Evolutionary conservation across 2,329 filamentous ascomycete genomes (phyloP), one percentile per base, ranked within the genome.

Genomic region (Hypoxylon sp.): DNA sequence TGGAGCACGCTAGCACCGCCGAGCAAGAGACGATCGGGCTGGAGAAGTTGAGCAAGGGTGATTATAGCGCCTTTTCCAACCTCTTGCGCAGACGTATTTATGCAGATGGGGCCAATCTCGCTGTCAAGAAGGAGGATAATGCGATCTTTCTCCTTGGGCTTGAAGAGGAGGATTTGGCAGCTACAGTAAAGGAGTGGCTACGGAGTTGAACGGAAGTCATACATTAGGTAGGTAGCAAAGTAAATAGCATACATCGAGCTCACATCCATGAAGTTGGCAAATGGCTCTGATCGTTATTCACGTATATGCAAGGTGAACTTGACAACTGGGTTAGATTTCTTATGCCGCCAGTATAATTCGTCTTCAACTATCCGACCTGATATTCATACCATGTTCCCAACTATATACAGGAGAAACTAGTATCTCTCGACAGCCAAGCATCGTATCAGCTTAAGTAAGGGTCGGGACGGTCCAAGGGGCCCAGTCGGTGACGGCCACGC

Each of bases 1-100:
- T 88, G 1, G 80, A 78, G 2, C 75, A 73, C 5, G 61, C 75
- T 7, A 74, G 68, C 8, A 76, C 77, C 18, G 72, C 68, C 0
- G 80, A 80, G 7, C 65, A 79, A 51, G 72, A 78, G 53, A 75
- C 76, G 71, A 71, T 65, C n/a, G 82, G 78, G 2, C 72, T 77
- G 45, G 81, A 80, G 33, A 82, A 81, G 72, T 70, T 82, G 16
- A 73, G 72, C 28, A 78, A 76, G 67, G 79, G 79, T 1, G 80
- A 82, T 70, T 80, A 72, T 60, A 74, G 72, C 42, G 71, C 73
- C 2, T 76, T 76, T 49, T 64, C 70, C 0, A 69, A 75, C 24
- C 65, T 76, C 30, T 38, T 76, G 46, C 63, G 65, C 7, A 60
- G 61, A 26, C 71, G 67, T 9, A 38, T 75, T 20, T 74, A 68